Percentiles rank a stretch among this genome's conserved stretches.
Conservation (phyloP, 176 grass and related monocot species). For the Bromus sterilis region DNA sequence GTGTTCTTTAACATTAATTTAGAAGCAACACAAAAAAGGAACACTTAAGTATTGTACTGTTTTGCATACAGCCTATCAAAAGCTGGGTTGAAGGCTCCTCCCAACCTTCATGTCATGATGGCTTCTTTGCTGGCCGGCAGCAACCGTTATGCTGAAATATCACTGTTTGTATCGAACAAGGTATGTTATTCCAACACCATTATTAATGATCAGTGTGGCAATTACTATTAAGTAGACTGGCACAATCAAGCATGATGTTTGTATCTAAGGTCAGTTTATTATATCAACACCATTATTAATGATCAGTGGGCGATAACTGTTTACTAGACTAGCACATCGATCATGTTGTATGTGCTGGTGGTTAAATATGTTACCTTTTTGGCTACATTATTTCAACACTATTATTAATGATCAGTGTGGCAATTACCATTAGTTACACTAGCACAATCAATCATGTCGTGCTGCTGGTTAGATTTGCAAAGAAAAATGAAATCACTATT, state of each 20-base stretch:
- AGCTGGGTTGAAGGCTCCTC: slow-evolving; percentile 59
- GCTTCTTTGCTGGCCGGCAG: slow-evolving; percentile 48
- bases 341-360: background rate
- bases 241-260: background rate
- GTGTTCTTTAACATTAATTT: background rate
- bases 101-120: slow-evolving; percentile 67
- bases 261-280: background rate
- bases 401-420: background rate
- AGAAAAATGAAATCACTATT: background rate
- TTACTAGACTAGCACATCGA: background rate
- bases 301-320: background rate
- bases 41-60: background rate
- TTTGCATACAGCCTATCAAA: slow-evolving; percentile 63
- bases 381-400: background rate
- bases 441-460: background rate
- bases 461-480: background rate
- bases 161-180: slow-evolving; percentile 85
- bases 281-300: background rate
- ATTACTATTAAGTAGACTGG: background rate
- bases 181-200: slow-evolving; percentile 25
- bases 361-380: background rate
- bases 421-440: background rate
- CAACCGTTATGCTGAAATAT: slow-evolving; percentile 60
- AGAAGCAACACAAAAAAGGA: background rate
- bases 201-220: background rate